Evolutionary conservation across 768 basidiomycete genomes (phyloP).

Genomic region (Podaxis pistillaris): DNA sequence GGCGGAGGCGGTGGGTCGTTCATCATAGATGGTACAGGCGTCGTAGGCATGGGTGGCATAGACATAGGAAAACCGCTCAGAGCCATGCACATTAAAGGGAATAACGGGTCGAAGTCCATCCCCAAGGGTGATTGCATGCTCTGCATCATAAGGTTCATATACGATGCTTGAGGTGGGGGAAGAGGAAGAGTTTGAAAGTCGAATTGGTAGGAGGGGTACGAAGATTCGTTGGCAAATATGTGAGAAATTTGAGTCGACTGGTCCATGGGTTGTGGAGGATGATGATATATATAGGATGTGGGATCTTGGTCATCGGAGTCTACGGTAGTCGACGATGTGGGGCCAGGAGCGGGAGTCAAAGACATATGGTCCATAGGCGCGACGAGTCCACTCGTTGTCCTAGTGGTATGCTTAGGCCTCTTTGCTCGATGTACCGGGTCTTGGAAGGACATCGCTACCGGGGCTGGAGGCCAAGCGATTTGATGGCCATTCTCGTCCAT

Average conservation of each 20-base stretch:
- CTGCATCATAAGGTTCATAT: neutral
- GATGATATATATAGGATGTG: neutral
- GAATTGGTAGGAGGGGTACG: neutral
- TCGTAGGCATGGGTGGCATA: neutral
- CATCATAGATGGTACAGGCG: neutral
- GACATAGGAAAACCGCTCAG: neutral
- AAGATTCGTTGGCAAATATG: neutral
- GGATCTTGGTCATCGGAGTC: neutral
- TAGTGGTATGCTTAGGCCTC: neutral
- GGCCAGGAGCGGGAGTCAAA: neutral
- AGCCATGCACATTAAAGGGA: neutral
- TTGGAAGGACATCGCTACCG: neutral
- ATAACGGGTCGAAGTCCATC: slow-evolving; percentile 4
- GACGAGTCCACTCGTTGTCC: neutral
- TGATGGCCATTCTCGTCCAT: neutral
- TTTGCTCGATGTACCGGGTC: neutral
- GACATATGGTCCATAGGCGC: neutral
- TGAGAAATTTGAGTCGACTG: neutral
- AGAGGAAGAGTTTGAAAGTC: neutral
- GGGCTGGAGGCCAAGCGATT: neutral
- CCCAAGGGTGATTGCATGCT: neutral
- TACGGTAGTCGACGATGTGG: neutral
- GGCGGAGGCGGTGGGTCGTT: neutral
- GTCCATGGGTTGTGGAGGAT: neutral
- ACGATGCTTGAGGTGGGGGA: neutral